These are phyloP conservation scores for Evernia prunastri DNA, from an alignment of 495 filamentous ascomycete genomes.

Conservation along the genomic window DNA sequence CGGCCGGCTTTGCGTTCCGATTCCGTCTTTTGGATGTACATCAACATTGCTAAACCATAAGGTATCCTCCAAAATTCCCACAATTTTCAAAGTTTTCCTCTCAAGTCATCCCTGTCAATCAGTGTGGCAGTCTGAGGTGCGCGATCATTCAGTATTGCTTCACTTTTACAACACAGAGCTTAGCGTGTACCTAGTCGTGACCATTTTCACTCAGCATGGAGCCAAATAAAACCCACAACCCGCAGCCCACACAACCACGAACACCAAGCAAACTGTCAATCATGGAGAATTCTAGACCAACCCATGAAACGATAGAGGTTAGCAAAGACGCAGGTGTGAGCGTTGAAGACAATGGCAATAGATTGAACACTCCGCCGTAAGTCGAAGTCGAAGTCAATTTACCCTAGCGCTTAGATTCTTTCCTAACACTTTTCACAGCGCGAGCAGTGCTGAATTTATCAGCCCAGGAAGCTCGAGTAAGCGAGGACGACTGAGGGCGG, in stretches of 20 bases:
- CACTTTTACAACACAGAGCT: not conserved
- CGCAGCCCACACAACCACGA: not conserved
- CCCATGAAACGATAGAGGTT: not conserved
- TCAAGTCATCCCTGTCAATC: not conserved
- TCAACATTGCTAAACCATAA: not conserved
- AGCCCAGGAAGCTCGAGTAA: not conserved
- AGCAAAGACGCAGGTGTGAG: not conserved
- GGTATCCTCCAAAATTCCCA: not conserved
- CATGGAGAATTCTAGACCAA: not conserved
- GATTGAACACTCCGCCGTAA: not conserved
- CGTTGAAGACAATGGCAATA: not conserved
- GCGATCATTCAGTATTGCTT: not conserved
- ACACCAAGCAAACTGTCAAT: not conserved
- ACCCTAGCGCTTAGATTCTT: not conserved
- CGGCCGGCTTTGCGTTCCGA: not conserved
- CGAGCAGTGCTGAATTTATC: not conserved
- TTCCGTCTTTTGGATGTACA: not conserved
- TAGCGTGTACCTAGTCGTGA: slow-evolving; percentile 1
- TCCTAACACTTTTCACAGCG: not conserved
- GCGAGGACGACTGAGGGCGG: not conserved
- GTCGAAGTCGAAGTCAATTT: not conserved
- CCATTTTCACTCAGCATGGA: not conserved
- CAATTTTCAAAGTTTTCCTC: not conserved
- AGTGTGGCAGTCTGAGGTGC: not conserved
- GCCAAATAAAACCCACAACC: not conserved